Evolutionary conservation across 768 basidiomycete species (phyloP), one percentile per base, ranked within the genome.

Genomic region (Suillus plorans): DNA sequence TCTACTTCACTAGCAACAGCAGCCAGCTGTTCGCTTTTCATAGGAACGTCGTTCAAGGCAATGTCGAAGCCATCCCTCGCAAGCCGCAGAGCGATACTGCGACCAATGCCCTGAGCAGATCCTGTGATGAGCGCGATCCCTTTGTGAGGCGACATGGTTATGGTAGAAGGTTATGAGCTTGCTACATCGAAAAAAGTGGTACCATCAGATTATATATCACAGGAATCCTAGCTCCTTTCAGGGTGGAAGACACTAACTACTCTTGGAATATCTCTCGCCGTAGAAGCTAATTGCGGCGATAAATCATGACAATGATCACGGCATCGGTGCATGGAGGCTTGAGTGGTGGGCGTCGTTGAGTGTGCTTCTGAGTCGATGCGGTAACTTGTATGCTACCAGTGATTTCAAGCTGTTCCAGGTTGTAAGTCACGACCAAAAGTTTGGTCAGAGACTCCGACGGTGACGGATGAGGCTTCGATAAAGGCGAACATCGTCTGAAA

Each of bases 51-150:
- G 63, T 72, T 74, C 34, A 76, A 45, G 4, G 68, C 73, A 14
- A 76, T 62, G 50, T 74, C 69, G 55, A 68, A 72, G 1, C 75
- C 74, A 55, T 76, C 75, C 5, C 62, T 64, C 12, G 74, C 74
- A 22, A 76, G 71, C 18, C 69, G 66, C 9, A 76, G 66, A 14
- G 75, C 73, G 41, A 75, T 73, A 31, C 63, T 62, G 10, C 70
- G 65, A 7, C 75, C 74, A 14, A 76, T 75, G 14, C 66, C 71
- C 45, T 66, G 71, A 4, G 65, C 71, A 58, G 69, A 67, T 47
- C 71, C 71, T 41, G 71, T 72, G 61, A 72, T 64, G 41, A 72
- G 60, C 5, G 71, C 71, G 42, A 64, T 66, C 34, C 78, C 73
- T 28, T 62, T 78, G 12, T 55, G 53, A 55, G 53, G 31, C 20